A percentile compares a stretch with the other conserved stretches of the same genome.
Evolutionary conservation across 371 early-diverging fungal genomes (phyloP).

Genomic region (Lichtheimia corymbifera): DNA sequence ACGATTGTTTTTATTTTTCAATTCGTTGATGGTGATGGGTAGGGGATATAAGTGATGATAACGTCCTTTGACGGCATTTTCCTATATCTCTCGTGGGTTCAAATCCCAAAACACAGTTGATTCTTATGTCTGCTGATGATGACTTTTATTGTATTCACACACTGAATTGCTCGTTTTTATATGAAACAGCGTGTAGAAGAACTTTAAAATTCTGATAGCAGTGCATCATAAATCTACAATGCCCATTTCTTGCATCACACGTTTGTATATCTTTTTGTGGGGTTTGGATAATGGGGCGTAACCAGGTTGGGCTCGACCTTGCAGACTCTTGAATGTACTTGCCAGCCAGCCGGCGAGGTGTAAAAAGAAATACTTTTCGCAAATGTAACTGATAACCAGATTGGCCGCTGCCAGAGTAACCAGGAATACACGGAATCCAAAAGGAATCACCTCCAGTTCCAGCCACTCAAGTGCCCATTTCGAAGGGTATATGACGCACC

Average conservation of each 20-base stretch:
- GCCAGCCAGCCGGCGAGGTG: slow-evolving; percentile 24
- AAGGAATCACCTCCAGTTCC: slow-evolving; percentile 59
- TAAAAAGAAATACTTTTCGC: slow-evolving; percentile 57
- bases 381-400: slow-evolving; percentile 46
- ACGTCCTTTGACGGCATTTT: too few relatives aligned
- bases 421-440: slow-evolving; percentile 48
- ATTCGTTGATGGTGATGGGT: too few relatives aligned
- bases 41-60: too few relatives aligned
- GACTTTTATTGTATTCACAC: too few relatives aligned
- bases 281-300: slow-evolving; percentile 19
- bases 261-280: slow-evolving; percentile 49
- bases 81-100: too few relatives aligned
- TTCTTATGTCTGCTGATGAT: too few relatives aligned
- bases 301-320: slow-evolving; percentile 12
- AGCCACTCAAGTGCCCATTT: slow-evolving; percentile 42
- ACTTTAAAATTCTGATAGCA: too few relatives aligned
- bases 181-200: too few relatives aligned
- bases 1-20: too few relatives aligned
- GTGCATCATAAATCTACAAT: slow-evolving; percentile 12
- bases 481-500: slow-evolving; percentile 54
- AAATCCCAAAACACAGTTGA: too few relatives aligned
- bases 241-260: slow-evolving; percentile 52
- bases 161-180: too few relatives aligned
- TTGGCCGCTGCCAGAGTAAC: slow-evolving; percentile 46
- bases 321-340: slow-evolving; percentile 7